Percentiles rank a stretch among this genome's conserved stretches.
These are phyloP conservation scores for Sanghuangporus weigelae DNA, from an alignment of 1,284 basidiomycete genomes.

Conservation along the genomic window DNA sequence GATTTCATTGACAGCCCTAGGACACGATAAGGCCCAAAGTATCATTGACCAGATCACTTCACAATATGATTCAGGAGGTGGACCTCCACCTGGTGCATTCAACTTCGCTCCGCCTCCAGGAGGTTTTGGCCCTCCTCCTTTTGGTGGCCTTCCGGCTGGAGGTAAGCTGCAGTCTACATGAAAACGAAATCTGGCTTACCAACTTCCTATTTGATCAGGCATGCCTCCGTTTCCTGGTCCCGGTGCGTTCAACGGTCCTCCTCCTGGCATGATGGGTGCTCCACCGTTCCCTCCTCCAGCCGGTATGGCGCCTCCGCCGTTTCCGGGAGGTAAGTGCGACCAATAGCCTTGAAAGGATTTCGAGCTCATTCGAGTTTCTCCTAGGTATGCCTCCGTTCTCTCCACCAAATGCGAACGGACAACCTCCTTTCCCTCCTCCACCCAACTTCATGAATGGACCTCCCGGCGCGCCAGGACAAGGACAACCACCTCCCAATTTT, in stretches of 20 bases:
- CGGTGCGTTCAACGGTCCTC: constrained; percentile 35
- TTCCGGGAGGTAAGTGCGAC: constrained; percentile 35
- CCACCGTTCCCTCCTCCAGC: constrained; percentile 19
- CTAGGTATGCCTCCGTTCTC: constrained; percentile 57
- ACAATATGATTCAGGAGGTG: constrained; percentile 80
- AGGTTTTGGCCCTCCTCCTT: constrained; percentile 41
- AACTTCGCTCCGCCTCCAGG: constrained; percentile 63
- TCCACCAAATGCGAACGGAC: constrained; percentile 34
- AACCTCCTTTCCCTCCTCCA: constrained; percentile 41
- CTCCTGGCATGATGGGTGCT: constrained; percentile 22
- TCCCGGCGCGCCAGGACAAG: constrained; percentile 17
- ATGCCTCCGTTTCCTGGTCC: constrained; percentile 53
- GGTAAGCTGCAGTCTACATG: constrained; percentile 13
- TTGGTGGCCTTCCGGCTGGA: constrained; percentile 27
- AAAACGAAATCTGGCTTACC: background rate
- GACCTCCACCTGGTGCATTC: constrained; percentile 80
- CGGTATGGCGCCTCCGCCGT: constrained; percentile 33
- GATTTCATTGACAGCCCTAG: constrained; percentile 56
- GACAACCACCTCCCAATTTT: constrained; percentile 34
- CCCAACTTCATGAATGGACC: constrained; percentile 23
- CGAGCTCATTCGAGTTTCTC: constrained; percentile 10
- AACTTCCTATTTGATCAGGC: constrained; percentile 10
- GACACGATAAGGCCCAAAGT: constrained; percentile 93
- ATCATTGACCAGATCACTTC: constrained; percentile 96
- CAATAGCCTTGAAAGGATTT: background rate